These are phyloP conservation scores for Ulmus americana DNA, from an alignment of 331 rosid species.

Conservation along the genomic window DNA sequence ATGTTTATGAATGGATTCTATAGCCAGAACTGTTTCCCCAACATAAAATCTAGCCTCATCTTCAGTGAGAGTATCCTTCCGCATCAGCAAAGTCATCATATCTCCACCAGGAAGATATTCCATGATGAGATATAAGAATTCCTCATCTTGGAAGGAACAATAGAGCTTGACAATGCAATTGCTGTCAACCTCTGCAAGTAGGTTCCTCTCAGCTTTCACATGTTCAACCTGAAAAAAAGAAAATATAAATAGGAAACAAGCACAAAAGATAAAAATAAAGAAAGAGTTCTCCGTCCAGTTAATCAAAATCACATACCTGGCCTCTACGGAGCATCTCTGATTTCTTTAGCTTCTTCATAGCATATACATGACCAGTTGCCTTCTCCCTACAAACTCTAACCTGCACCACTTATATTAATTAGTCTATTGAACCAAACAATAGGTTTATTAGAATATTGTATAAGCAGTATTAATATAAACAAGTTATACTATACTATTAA, in stretches of 20 bases:
- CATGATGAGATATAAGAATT: slow-evolving; percentile 86
- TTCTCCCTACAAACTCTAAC: slow-evolving; percentile 92
- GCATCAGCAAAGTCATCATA: slow-evolving; percentile 98
- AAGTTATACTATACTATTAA: too few relatives aligned
- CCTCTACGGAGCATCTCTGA: slow-evolving; percentile 99
- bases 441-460: slow-evolving; percentile 9
- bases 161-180: slow-evolving; percentile 90
- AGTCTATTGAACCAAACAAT: slow-evolving; percentile 5
- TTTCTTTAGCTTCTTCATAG: slow-evolving; percentile 98
- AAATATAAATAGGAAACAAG: slow-evolving; percentile 20
- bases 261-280: slow-evolving; percentile 8
- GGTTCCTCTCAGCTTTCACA: slow-evolving; percentile 97
- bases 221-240: slow-evolving; percentile 69
- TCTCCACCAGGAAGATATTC: slow-evolving; percentile 99
- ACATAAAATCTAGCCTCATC: slow-evolving; percentile 92
- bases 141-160: slow-evolving; percentile 93
- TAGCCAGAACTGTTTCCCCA: slow-evolving; percentile 89
- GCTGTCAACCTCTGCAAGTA: slow-evolving; percentile 97
- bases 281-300: slow-evolving; percentile 10
- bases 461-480: neutral
- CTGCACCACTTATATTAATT: slow-evolving; percentile 33
- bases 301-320: slow-evolving; percentile 46
- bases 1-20: slow-evolving; percentile 92
- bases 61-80: slow-evolving; percentile 89
- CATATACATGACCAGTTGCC: slow-evolving; percentile 85